A percentile compares a stretch with the other conserved stretches of the same genome.
Conservation (phyloP, 2,329 filamentous ascomycete species). For the Cladobotryum mycophilum region DNA sequence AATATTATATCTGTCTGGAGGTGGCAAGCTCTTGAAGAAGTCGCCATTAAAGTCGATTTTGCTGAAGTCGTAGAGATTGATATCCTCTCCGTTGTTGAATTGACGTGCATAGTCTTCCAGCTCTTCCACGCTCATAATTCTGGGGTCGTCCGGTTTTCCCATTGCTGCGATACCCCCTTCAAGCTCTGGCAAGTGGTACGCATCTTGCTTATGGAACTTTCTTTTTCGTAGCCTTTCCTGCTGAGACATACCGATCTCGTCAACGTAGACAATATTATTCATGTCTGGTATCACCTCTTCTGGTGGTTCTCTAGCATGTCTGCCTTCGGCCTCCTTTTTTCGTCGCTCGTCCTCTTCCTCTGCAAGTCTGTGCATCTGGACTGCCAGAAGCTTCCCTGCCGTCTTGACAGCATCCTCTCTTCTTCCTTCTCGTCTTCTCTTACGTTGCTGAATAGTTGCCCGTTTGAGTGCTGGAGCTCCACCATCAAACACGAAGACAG, state of each 20-base stretch:
- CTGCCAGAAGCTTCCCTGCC: constrained; percentile 81
- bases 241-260: constrained; percentile 77
- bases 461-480: constrained; percentile 87
- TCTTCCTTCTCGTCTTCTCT: constrained; percentile 75
- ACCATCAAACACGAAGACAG: constrained; percentile 97
- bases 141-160: constrained; percentile 84
- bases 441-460: constrained; percentile 76
- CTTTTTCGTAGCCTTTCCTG: constrained; percentile 68
- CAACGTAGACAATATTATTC: constrained; percentile 75
- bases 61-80: constrained; percentile 89
- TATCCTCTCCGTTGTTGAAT: constrained; percentile 86
- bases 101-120: constrained; percentile 89
- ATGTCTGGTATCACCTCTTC: constrained; percentile 57
- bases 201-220: constrained; percentile 84
- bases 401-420: constrained; percentile 90
- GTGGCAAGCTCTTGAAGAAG: constrained; percentile 87
- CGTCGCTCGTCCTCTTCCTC: constrained; percentile 75
- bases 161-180: constrained; percentile 74
- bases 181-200: constrained; percentile 89
- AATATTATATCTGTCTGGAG: constrained; percentile 93
- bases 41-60: constrained; percentile 97
- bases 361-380: constrained; percentile 87
- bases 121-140: constrained; percentile 94
- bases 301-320: constrained; percentile 29
- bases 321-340: constrained; percentile 40